These are phyloP conservation scores for Edaphochlamys debaryana DNA, from an alignment of 139 green algal species.

Conservation along the genomic window DNA sequence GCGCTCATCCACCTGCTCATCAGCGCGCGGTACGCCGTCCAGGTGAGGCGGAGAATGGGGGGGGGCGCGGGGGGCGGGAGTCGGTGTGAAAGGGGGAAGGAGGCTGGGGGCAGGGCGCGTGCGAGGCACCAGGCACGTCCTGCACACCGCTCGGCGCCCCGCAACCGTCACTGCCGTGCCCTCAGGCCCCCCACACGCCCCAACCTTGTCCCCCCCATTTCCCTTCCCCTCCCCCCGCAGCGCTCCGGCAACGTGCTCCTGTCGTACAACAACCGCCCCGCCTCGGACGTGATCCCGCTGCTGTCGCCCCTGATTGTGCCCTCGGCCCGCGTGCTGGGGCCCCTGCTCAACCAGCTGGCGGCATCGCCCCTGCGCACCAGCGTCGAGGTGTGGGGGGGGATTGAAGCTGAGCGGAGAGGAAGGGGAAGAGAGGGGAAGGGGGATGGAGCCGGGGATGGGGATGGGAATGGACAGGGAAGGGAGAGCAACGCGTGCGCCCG, in stretches of 20 bases:
- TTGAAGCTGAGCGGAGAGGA: background rate
- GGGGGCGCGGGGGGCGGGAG: background rate
- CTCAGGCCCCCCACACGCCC: background rate
- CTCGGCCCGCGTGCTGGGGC: constrained; percentile 71
- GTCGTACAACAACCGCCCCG: constrained; percentile 92
- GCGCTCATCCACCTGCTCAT: constrained; percentile 89
- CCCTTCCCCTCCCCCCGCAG: constrained; percentile 28
- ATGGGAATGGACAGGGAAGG: background rate
- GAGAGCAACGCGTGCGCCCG: background rate
- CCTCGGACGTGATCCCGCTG: constrained; percentile 80
- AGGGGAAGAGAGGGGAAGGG: no score
- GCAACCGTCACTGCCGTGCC: no score
- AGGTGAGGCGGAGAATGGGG: background rate
- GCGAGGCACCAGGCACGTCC: no score
- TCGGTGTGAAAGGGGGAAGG: no score
- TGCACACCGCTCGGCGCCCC: no score
- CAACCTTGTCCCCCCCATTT: background rate
- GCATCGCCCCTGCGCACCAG: constrained; percentile 71
- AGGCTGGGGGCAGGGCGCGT: no score
- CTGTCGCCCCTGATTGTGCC: constrained; percentile 85
- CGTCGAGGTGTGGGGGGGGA: constrained; percentile 51
- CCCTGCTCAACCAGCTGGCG: constrained; percentile 80
- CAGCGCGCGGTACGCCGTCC: constrained; percentile 76
- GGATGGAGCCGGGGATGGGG: background rate
- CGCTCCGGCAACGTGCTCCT: constrained; percentile 88